Percentiles rank a stretch among this genome's conserved stretches.
These are phyloP conservation scores for Trametes gibbosa DNA, from an alignment of 768 basidiomycete genomes.

Conservation along the genomic window DNA sequence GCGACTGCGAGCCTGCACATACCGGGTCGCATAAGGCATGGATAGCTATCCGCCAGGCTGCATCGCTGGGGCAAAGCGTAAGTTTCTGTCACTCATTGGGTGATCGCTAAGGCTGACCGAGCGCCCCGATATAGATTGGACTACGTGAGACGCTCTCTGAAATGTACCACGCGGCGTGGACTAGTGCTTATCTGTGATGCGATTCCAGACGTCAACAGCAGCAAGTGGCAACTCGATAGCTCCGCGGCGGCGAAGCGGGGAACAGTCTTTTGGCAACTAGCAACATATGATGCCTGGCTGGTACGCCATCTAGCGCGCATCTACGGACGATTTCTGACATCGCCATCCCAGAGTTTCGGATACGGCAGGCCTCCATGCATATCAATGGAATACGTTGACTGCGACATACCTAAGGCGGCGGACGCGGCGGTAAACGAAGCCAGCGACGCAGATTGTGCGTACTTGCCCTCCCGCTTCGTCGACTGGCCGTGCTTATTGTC, in stretches of 20 bases:
- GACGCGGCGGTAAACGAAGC: slow-evolving; percentile 26
- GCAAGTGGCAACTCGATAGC: slow-evolving; percentile 58
- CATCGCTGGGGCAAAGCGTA: slow-evolving; percentile 59
- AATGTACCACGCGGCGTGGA: no score
- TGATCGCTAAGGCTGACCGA: not conserved
- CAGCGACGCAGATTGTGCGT: slow-evolving; percentile 43
- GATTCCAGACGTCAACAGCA: slow-evolving; percentile 52
- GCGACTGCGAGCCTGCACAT: slow-evolving; percentile 44
- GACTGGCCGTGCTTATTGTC: not conserved
- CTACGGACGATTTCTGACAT: not conserved
- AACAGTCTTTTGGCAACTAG: slow-evolving; percentile 68
- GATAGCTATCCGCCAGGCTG: slow-evolving; percentile 53
- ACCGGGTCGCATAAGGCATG: slow-evolving; percentile 49
- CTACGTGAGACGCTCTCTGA: slow-evolving; percentile 13
- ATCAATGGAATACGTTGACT: slow-evolving; percentile 51
- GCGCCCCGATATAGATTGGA: slow-evolving; percentile 30
- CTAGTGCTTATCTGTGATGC: not conserved
- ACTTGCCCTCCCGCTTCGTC: not conserved
- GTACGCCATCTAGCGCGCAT: slow-evolving; percentile 34
- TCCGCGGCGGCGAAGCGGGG: slow-evolving; percentile 47
- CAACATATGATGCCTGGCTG: slow-evolving; percentile 56
- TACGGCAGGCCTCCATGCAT: slow-evolving; percentile 61
- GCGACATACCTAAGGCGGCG: slow-evolving; percentile 47
- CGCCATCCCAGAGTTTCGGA: slow-evolving; percentile 48
- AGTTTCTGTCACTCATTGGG: slow-evolving; percentile 24